Base-by-base conservation (phyloP, 352 stramenopile species). In the Halophytophthora polymorphica region DNA sequence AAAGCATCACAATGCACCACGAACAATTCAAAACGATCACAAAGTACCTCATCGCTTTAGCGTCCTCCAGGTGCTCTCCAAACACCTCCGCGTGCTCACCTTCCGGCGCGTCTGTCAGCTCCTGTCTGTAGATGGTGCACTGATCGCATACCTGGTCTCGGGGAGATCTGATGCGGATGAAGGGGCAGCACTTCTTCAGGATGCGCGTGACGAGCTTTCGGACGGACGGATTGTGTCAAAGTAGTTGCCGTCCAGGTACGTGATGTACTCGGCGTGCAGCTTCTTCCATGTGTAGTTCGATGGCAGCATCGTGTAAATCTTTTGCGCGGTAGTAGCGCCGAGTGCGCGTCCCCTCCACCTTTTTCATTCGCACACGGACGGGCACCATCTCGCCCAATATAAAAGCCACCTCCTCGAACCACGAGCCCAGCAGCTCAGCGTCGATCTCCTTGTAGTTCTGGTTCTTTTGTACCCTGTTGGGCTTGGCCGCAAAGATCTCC, bases 301-400 rank as follows among this genome's bases (percentile, higher is more conserved):
- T 3, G 49, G 39, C 17, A 49, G 21, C 28, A 47, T 35, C n/a
- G 49, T 56, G 22, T 56, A 46, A 11, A 44, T 14, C 10, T 56
- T 40, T n/a, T n/a, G n/a, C 17, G 39, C n/a, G 49, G 39, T 40
- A 56, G 39, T 56, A 56, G 17, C 31, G 49, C 10, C 49, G 19
- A 10, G 17, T 48, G 6, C 18, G n/a, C 12, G 18, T 21, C 8
- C 14, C 0, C 6, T 19, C 11, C 6, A 25, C 14, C 29, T 48
- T 17, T 19, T 56, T 56, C 10, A 41, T 0, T 10, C 49, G 29
- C 31, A 56, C 39, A 14, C 38, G 39, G 15, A 43, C 37, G 10
- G 49, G 49, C 10, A 56, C 38, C 0, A 56, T 40, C 31, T 56
- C 49, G 28, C 39, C 49, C 35, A 56, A 29, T 19, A 29, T 13